phyloP scores from a whole-genome alignment of 2,329 filamentous ascomycete species.

The Sporothrix sp. region DNA sequence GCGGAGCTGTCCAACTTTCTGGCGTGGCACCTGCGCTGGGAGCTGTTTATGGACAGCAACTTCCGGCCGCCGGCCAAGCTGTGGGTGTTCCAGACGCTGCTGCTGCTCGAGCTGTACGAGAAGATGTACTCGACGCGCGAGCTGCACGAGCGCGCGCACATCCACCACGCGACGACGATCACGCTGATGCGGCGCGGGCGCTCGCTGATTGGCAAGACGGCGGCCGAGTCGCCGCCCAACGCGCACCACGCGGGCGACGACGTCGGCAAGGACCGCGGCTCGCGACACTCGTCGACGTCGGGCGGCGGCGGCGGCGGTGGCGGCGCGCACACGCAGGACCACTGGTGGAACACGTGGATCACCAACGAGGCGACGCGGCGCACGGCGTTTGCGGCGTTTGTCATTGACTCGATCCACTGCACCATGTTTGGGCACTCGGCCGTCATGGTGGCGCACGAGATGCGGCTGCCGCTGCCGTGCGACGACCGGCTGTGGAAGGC shows the following conservation, averaged over 20 bases:
- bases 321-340: conserved; percentile 64
- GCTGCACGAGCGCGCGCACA: conserved; percentile 88
- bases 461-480: conserved; percentile 82
- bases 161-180: conserved; percentile 91
- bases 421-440: conserved; percentile 97
- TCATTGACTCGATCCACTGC: conserved; percentile 90
- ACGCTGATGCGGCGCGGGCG: conserved; percentile 91
- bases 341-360: conserved; percentile 96
- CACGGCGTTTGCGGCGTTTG: conserved; percentile 86
- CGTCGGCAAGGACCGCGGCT: conserved; percentile 48
- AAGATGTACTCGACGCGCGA: conserved; percentile 95
- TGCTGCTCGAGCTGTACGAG: conserved; percentile 87
- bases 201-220: conserved; percentile 77
- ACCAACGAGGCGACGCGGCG: conserved; percentile 83
- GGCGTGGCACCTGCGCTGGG: conserved; percentile 89
- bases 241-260: conserved; percentile 37
- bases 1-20: conserved; percentile 80
- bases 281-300: conserved; percentile 52
- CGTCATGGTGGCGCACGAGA: conserved; percentile 94
- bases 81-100: conserved; percentile 88
- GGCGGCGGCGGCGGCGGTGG: too few species aligned
- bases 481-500: conserved; percentile 91
- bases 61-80: conserved; percentile 88
- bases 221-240: conserved; percentile 74
- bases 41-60: conserved; percentile 84